These are phyloP conservation scores for Aureoboletus auriporus DNA, from an alignment of 768 basidiomycete species.

Conservation along the genomic window DNA sequence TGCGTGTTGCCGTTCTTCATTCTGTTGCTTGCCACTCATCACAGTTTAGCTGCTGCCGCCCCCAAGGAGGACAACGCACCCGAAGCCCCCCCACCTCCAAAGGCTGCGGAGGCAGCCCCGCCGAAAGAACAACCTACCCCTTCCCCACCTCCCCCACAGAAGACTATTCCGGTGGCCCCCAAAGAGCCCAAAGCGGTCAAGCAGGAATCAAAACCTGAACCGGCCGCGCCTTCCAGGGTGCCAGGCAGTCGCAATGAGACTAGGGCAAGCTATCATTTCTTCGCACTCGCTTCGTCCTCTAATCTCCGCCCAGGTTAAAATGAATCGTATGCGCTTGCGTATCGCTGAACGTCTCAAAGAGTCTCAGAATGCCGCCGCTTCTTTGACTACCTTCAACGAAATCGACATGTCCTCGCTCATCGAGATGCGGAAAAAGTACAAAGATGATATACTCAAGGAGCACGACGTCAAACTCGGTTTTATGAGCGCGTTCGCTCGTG, in stretches of 20 bases:
- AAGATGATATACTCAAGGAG: conserved; percentile 84
- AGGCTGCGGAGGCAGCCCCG: conserved; percentile 39
- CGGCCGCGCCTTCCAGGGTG: conserved; percentile 31
- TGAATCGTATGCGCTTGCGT: conserved; percentile 97
- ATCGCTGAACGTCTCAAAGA: conserved; percentile 98
- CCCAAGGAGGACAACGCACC: conserved; percentile 22
- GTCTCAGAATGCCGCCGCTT: conserved; percentile 95
- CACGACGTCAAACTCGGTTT: conserved; percentile 96
- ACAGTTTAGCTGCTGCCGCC: conserved; percentile 27
- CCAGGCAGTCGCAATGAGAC: conserved; percentile 77
- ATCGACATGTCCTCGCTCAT: conserved; percentile 98
- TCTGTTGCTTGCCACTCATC: background rate
- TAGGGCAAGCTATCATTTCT: conserved; percentile 47
- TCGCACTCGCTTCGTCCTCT: background rate
- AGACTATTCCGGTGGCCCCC: conserved; percentile 23
- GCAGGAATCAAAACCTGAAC: conserved; percentile 28
- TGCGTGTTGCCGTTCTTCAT: conserved; percentile 22
- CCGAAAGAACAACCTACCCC: conserved; percentile 46
- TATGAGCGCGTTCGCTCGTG: conserved; percentile 96
- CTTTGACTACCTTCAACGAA: conserved; percentile 98
- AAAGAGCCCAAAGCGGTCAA: conserved; percentile 36
- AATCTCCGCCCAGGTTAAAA: conserved; percentile 67
- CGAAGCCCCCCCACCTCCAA: conserved; percentile 23
- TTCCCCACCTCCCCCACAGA: conserved; percentile 40
- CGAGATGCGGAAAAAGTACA: conserved; percentile 90